Conservation (phyloP, 257 asterid species). For the Knoxia roxburghii region DNA sequence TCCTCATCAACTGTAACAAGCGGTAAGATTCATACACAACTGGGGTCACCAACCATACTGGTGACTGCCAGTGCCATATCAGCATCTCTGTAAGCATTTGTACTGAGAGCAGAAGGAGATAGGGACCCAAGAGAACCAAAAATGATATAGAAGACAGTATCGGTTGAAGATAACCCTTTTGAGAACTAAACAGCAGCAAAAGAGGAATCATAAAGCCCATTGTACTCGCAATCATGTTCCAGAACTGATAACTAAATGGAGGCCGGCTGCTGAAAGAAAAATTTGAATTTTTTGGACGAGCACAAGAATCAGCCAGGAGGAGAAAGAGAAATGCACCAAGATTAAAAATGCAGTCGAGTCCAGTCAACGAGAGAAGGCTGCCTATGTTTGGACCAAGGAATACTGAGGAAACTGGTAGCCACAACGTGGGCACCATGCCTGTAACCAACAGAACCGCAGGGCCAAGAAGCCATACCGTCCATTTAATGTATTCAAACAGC, state of each 20-base stretch:
- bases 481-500: conserved; percentile 35
- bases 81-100: conserved; percentile 83
- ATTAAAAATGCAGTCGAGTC: conserved; percentile 93
- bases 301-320: conserved; percentile 80
- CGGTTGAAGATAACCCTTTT: conserved; percentile 58
- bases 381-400: conserved; percentile 91
- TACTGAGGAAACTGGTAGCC: conserved; percentile 81
- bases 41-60: conserved; percentile 90
- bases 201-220: conserved; percentile 58
- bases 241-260: conserved; percentile 60
- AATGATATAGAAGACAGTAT: conserved; percentile 55
- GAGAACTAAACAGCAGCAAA: conserved; percentile 35
- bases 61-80: conserved; percentile 97
- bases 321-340: conserved; percentile 88
- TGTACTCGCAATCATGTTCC: conserved; percentile 68
- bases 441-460: conserved; percentile 71
- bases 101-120: conserved; percentile 66
- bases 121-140: conserved; percentile 81
- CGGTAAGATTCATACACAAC: conserved; percentile 81
- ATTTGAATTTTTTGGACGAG: conserved; percentile 35
- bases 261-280: conserved; percentile 44
- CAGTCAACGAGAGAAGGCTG: conserved; percentile 84
- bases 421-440: conserved; percentile 83
- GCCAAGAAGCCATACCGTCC: conserved; percentile 81
- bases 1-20: conserved; percentile 86